phyloP scores from a whole-genome alignment of 495 filamentous ascomycete species.

The Chaetomium fimeti region DNA sequence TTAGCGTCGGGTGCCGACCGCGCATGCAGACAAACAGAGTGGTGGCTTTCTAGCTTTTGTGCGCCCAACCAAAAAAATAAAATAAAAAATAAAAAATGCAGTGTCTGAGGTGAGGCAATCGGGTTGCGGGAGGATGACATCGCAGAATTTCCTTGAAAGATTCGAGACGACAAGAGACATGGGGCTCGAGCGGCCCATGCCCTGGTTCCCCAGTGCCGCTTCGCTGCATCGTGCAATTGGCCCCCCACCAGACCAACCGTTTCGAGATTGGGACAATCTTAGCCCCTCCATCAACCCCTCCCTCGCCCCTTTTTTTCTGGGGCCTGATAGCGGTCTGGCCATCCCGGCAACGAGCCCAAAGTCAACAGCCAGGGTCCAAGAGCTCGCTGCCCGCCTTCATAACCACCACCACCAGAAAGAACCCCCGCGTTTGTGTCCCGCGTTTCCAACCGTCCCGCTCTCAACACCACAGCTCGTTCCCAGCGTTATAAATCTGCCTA shows the following conservation, averaged over 20 bases:
- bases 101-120: constrained; percentile 12
- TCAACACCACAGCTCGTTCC: constrained; percentile 1
- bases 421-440: background rate
- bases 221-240: constrained; percentile 6
- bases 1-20: constrained; percentile 3
- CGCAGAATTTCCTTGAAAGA: background rate
- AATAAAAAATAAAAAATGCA: too few species aligned
- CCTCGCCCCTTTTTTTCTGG: constrained; percentile 25
- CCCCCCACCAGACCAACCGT: constrained; percentile 20
- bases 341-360: constrained; percentile 19
- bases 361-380: constrained; percentile 15
- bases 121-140: background rate
- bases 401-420: constrained; percentile 9
- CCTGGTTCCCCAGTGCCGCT: background rate
- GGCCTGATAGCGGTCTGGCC: constrained; percentile 21
- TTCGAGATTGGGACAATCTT: constrained; percentile 22
- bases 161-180: background rate
- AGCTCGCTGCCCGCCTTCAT: constrained; percentile 14
- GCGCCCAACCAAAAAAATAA: background rate
- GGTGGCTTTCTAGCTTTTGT: background rate
- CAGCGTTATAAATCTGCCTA: background rate
- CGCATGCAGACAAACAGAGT: constrained; percentile 16
- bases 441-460: background rate
- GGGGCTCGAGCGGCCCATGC: constrained; percentile 1
- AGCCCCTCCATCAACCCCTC: constrained; percentile 23